Evolutionary conservation across 2,329 filamentous ascomycete genomes (phyloP).

Genomic region (Bipolaris bicolor): DNA sequence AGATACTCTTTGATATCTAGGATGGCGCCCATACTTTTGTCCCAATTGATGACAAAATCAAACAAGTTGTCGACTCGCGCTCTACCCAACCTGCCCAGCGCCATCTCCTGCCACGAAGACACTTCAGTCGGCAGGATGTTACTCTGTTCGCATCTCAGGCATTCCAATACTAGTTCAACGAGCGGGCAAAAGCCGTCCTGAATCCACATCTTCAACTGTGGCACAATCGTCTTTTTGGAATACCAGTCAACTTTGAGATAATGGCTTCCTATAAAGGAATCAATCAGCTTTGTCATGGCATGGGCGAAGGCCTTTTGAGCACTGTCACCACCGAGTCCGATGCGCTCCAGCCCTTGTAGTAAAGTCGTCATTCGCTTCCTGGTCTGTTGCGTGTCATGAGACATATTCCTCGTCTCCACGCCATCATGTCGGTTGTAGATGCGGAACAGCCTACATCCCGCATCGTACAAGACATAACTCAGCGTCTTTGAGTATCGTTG

Average conservation of each 20-base stretch:
- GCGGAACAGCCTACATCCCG: conserved; percentile 58
- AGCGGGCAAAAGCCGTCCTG: conserved; percentile 70
- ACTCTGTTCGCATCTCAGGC: conserved; percentile 38
- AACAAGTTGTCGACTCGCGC: conserved; percentile 75
- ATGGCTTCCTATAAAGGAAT: conserved; percentile 64
- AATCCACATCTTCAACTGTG: conserved; percentile 69
- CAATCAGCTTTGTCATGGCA: conserved; percentile 71
- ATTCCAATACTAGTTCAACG: conserved; percentile 65
- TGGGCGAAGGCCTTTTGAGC: conserved; percentile 76
- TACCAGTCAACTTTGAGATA: conserved; percentile 68
- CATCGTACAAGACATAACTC: conserved; percentile 59
- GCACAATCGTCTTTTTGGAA: conserved; percentile 61
- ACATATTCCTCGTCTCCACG: conserved; percentile 21
- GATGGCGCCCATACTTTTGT: conserved; percentile 71
- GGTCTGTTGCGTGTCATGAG: conserved; percentile 41
- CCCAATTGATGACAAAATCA: conserved; percentile 79
- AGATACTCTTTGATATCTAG: conserved; percentile 75
- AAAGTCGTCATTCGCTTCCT: conserved; percentile 62
- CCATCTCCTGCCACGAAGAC: conserved; percentile 73
- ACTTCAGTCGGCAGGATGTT: conserved; percentile 54
- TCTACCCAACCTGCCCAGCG: conserved; percentile 69
- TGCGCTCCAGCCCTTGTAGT: conserved; percentile 64
- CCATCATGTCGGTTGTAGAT: conserved; percentile 40
- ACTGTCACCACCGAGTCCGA: conserved; percentile 71
- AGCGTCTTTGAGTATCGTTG: conserved; percentile 61